Evolutionary conservation across 441 rosid genomes (phyloP), one percentile per base, ranked within the genome.

Genomic region (Omphalea diandra): DNA sequence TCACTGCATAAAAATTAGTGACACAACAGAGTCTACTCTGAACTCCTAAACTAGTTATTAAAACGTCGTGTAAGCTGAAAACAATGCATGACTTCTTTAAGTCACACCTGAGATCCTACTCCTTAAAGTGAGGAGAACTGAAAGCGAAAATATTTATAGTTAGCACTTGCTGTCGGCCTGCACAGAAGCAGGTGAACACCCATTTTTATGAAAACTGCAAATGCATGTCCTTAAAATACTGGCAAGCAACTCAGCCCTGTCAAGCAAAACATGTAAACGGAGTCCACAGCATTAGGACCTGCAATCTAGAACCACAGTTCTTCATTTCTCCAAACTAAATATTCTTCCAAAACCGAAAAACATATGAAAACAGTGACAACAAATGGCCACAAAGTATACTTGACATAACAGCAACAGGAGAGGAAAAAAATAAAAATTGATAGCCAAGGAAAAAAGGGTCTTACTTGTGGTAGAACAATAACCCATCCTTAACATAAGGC

Each of bases 401-500:
- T 32, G 46, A 15, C 27, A 36, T 1, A 9, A 29, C 17, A 41
- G 40, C 47, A 41, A 52, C 7, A 12, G 29, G 12, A 14, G 4
- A 57, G 1, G 15, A 24, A 22, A 1, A 14, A 18, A 22, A 35
- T 14, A 36, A 40, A 15, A 54, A 54, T 10, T 36, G n/a, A 36
- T 54, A 44, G 36, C 33, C 3, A 11, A 32, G 26, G 57, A 10
- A 46, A 66, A 68, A 41, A n/a, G n/a, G 14, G 20, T 65, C 94
- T 78, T 84, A 92, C 99, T 95, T 95, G 87, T 92, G 90, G 78
- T 87, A 95, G 73, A 95, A 90, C 72, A 95, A 57, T 63, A 95
- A 75, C 43, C 99, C 98, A 61, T 95, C 99, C 82, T 90, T 92
- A 43, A 79, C 81, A 83, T 89, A 95, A 74, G 98, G 87, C 69